Evolutionary conservation across 306 rosid genomes (phyloP).

Genomic region (Sphenostylis stenocarpa): DNA sequence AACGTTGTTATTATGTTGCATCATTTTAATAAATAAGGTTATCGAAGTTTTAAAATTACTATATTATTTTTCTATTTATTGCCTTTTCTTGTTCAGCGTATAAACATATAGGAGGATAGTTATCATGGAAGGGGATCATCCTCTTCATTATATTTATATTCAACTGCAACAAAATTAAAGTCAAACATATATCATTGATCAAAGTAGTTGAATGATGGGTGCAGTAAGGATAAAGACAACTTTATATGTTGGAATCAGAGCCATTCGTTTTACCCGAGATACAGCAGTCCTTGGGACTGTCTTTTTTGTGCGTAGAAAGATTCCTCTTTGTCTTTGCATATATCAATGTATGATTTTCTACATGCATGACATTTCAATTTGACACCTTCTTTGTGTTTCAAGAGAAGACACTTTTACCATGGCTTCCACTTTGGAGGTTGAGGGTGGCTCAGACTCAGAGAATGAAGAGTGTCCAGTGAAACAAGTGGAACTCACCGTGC

Average conservation of each 20-base stretch:
- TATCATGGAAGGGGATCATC: no score
- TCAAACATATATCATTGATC: not conserved
- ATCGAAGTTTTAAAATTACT: no score
- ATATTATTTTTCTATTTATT: no score
- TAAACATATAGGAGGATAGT: no score
- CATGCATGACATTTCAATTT: not conserved
- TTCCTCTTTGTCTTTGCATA: not conserved
- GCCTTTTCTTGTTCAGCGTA: no score
- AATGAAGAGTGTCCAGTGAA: constrained; percentile 44
- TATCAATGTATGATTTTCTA: not conserved
- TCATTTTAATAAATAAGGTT: no score
- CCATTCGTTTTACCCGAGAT: not conserved
- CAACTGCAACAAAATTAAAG: not conserved
- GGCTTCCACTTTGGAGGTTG: constrained; percentile 29
- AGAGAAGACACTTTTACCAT: not conserved
- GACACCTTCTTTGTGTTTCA: not conserved
- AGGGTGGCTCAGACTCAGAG: not conserved
- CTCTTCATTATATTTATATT: no score
- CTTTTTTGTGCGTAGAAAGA: not conserved
- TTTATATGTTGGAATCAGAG: not conserved
- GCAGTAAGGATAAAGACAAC: not conserved
- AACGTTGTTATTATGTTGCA: no score
- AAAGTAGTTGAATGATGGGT: not conserved
- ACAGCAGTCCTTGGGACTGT: not conserved
- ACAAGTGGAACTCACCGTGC: constrained; percentile 78